Evolutionary conservation across 495 filamentous ascomycete genomes (phyloP).

Genomic region (Emericellopsis terricola): DNA sequence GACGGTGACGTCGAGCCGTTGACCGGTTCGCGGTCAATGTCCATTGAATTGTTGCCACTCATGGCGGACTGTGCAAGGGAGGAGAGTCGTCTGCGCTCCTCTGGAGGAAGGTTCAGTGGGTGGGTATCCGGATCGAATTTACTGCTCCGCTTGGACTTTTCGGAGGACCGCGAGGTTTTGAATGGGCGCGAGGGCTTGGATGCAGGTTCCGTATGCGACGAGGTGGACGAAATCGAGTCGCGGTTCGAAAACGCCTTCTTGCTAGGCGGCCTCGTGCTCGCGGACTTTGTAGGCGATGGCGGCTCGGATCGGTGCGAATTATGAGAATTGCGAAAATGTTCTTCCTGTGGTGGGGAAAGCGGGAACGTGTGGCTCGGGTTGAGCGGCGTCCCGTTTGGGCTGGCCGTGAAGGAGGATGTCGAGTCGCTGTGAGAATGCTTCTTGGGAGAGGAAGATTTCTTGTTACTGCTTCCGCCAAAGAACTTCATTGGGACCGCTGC

Average conservation of each 20-base stretch:
- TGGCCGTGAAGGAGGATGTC: neutral
- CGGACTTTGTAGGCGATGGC: slow-evolving; percentile 7
- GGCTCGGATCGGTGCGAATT: slow-evolving; percentile 7
- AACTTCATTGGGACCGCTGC: slow-evolving; percentile 2
- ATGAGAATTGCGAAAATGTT: too few species aligned
- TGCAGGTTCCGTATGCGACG: too few species aligned
- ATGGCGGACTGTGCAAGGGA: slow-evolving; percentile 43
- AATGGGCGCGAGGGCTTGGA: slow-evolving; percentile 11
- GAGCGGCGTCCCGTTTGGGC: too few species aligned
- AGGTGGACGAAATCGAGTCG: slow-evolving; percentile 5
- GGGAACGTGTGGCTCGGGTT: too few species aligned
- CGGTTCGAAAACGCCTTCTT: neutral
- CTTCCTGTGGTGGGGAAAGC: neutral
- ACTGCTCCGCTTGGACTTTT: slow-evolving; percentile 19
- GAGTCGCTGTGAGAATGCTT: neutral
- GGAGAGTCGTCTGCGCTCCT: slow-evolving; percentile 44
- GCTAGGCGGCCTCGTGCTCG: slow-evolving; percentile 1
- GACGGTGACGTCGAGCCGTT: slow-evolving; percentile 26
- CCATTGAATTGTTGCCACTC: slow-evolving; percentile 55
- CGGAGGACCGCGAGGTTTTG: slow-evolving; percentile 11
- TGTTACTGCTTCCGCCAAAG: slow-evolving; percentile 1
- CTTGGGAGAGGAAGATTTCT: slow-evolving; percentile 1
- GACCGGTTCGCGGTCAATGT: slow-evolving; percentile 53
- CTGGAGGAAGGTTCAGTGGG: slow-evolving; percentile 73
- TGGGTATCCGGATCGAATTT: slow-evolving; percentile 53